phyloP scores from a whole-genome alignment of 2,329 filamentous ascomycete species.

The Fusarium fujikuroi region DNA sequence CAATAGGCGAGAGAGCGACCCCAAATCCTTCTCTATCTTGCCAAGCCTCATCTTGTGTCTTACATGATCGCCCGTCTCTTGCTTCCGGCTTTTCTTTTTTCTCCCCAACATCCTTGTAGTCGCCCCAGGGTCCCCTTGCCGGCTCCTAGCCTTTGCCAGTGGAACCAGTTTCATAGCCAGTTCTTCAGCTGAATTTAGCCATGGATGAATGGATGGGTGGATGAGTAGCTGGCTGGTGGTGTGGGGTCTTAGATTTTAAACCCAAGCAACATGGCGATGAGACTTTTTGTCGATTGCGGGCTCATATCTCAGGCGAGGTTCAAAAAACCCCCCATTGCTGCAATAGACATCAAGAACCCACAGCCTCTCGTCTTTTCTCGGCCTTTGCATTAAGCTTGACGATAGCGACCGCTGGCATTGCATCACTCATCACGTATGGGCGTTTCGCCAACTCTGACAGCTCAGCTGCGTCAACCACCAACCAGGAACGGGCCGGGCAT shows the following conservation, averaged over 20 bases:
- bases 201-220: neutral
- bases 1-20: neutral
- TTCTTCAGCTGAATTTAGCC: neutral
- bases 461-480: constrained; percentile 15
- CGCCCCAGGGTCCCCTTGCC: neutral
- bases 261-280: neutral
- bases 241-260: constrained; percentile 9
- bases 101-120: constrained; percentile 3
- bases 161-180: neutral
- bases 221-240: constrained; percentile 6
- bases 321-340: neutral
- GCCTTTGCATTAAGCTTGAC: constrained; percentile 4
- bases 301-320: constrained; percentile 27
- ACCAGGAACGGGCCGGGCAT: constrained; percentile 31
- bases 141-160: neutral
- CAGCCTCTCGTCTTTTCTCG: neutral
- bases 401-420: constrained; percentile 1
- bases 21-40: neutral
- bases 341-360: neutral
- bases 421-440: neutral
- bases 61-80: constrained; percentile 3
- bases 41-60: constrained; percentile 6
- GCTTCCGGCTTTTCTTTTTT: constrained; percentile 13
- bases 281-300: constrained; percentile 19
- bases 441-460: constrained; percentile 23